Base-by-base conservation (phyloP, 2,329 filamentous ascomycete species). In the Alternaria atra region DNA sequence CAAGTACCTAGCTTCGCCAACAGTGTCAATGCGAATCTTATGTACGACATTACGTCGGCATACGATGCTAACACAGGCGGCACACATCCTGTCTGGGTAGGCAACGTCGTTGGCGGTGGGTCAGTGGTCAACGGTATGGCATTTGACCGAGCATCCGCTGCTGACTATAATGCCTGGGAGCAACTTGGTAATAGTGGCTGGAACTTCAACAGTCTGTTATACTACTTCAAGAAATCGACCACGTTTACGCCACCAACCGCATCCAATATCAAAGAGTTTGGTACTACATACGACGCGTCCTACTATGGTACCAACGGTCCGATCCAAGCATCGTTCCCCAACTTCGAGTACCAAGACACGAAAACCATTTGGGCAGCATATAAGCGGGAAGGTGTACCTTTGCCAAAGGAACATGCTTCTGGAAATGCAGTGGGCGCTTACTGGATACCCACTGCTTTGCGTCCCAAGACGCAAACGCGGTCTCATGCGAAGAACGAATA, bases 111-210 rank as follows among this genome's bases (percentile, higher is more conserved):
- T 3, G 79, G 79, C 4, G 79, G 79, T 1, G 73, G 76, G 10
- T 75, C 72, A 17, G 73, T 75, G 1, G 72, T 80, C 25, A 80
- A 81, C 64, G 76, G 77, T 7, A 78, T 81, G 77, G 66, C 73
- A 6, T 79, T 77, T 58, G 76, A 77, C 53, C 74, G 79, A 6
- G 79, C 71, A 12, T 67, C 71, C 34, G 67, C 70, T 17, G 73
- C 64, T 6, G 78, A 80, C 58, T 81, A 80, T 47, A 83, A 89
- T 72, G 81, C 81, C 0, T 90, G 87, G 87, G 83, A 82, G 47
- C 74, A 79, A 30, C 74, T 90, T 9, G 87, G 87, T 0, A 89
- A 89, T 65, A 57, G 65, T 1, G 87, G 86, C 2, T 77, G 75
- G 75, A 69, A 67, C 13, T 77, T 73, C 71, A 55, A 71, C 34